Evolutionary conservation across 2,329 filamentous ascomycete species (phyloP).

Genomic region (Onygenales sp.): DNA sequence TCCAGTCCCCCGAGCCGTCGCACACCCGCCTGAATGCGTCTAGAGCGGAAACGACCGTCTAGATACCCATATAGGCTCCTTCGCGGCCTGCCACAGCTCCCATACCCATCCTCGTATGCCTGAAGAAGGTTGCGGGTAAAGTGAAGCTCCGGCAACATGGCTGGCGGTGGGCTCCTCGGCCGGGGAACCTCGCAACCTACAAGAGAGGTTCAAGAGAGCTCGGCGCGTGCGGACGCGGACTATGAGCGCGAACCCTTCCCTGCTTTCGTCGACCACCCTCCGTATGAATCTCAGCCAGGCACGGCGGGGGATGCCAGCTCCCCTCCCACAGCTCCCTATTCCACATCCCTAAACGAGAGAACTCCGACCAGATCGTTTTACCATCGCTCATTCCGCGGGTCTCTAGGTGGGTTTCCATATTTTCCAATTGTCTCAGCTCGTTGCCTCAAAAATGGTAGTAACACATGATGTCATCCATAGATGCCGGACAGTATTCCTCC

Average conservation of each 20-base stretch:
- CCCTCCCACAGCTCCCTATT: not conserved
- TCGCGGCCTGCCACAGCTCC: not conserved
- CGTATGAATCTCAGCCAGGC: not conserved
- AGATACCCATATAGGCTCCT: not conserved
- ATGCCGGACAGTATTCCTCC: conserved; percentile 63
- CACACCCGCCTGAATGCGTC: not conserved
- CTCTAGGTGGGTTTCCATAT: conserved; percentile 23
- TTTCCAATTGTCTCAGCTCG: not conserved
- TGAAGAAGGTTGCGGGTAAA: no score
- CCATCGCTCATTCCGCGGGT: conserved; percentile 34
- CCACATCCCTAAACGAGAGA: conserved; percentile 20
- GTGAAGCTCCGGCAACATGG: not conserved
- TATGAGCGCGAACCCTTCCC: not conserved
- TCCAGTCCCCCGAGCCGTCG: not conserved
- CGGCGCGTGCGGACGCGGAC: not conserved
- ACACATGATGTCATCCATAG: conserved; percentile 37
- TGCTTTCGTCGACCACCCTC: not conserved
- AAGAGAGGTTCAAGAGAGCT: not conserved
- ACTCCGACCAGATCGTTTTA: conserved; percentile 37
- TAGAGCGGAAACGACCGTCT: not conserved
- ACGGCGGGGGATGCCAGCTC: not conserved
- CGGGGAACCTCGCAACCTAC: not conserved
- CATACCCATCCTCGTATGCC: not conserved
- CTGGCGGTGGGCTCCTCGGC: not conserved
- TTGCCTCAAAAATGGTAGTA: not conserved